These are phyloP conservation scores for Fusarium citri DNA, from an alignment of 2,329 filamentous ascomycete genomes.

Conservation along the genomic window DNA sequence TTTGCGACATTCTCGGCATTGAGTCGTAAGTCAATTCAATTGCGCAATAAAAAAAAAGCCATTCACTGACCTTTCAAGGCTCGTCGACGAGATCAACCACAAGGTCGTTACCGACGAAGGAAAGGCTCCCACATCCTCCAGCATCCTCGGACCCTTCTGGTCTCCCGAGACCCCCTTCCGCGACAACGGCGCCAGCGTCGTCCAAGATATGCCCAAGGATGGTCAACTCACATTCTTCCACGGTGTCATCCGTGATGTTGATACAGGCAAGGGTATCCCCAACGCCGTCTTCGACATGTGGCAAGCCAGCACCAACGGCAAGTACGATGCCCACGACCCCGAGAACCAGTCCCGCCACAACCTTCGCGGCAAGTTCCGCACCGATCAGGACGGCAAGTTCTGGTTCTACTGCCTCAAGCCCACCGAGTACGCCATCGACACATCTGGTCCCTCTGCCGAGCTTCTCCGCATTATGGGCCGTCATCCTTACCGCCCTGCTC, in stretches of 20 bases:
- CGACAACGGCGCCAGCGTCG: slow-evolving; percentile 72
- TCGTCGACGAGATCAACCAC: slow-evolving; percentile 67
- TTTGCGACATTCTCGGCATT: slow-evolving; percentile 79
- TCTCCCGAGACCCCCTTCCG: slow-evolving; percentile 80
- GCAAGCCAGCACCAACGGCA: slow-evolving; percentile 80
- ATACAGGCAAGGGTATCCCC: slow-evolving; percentile 73
- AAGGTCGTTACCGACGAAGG: slow-evolving; percentile 71
- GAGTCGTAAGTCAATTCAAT: slow-evolving; percentile 67
- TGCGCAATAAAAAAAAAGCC: accelerated
- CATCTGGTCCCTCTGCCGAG: slow-evolving; percentile 63
- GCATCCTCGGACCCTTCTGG: slow-evolving; percentile 84
- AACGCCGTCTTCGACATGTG: slow-evolving; percentile 81
- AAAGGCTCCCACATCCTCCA: slow-evolving; percentile 75
- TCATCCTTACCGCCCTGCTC: slow-evolving; percentile 62
- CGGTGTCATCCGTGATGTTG: slow-evolving; percentile 72
- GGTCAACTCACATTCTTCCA: slow-evolving; percentile 75
- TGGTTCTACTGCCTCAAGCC: slow-evolving; percentile 81
- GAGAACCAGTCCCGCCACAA: slow-evolving; percentile 78
- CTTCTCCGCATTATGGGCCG: slow-evolving; percentile 60
- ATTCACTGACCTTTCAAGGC: slow-evolving; percentile 8
- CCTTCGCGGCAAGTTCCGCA: slow-evolving; percentile 79
- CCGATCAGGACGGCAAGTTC: slow-evolving; percentile 76
- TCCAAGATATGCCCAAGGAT: slow-evolving; percentile 69
- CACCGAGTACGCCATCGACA: slow-evolving; percentile 77
- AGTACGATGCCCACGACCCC: slow-evolving; percentile 81